Base-by-base conservation (phyloP, 1,284 basidiomycete genomes). In the Mycena citricolor region DNA sequence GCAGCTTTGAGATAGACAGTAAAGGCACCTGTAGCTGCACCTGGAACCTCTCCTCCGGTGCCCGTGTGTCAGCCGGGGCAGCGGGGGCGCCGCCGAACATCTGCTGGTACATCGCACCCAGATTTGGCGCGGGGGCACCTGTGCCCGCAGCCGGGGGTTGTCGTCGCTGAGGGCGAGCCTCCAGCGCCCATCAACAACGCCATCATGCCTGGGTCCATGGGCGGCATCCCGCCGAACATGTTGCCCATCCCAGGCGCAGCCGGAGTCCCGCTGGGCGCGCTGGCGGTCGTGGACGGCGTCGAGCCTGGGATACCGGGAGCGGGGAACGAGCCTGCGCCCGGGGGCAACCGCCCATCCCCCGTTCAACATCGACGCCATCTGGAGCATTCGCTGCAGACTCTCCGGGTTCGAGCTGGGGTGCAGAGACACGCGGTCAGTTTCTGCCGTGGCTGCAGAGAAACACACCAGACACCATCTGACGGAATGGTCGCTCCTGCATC, bases 11-110 rank as follows among this genome's bases (percentile, higher is more conserved):
- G 8, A 49, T 4, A 59, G 17, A 32, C 31, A 31, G 19, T 2
- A 22, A 28, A 43, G 76, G 7, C 20, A 83, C 85, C 74, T 84
- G 82, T 10, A 94, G 69, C 62, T 94, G 90, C 11, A 86, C 81
- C 58, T 93, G 86, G 74, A 90, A 95, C 41, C 91, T 73, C 68
- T 94, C 92, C 63, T 94, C 92, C 4, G 90, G 83, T 10, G 87
- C 76, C 57, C 90, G 70, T 3, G 79, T 69, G 61, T 93, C 89
- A 1, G 78, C 68, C 4, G 84, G 64, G 2, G 68, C 54, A 8
- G 55, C 61, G 19, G 68, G 71, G 16, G 70, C 52, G 1, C 63
- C 70, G 11, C 58, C 65, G 20, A 79, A 52, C 51, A 80, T 61
- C 55, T 73, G 70, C 57, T 79, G 70, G 67, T 82, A 72, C 45